A percentile compares a stretch with the other conserved stretches of the same genome.
Evolutionary conservation across 1,284 basidiomycete species (phyloP).

Genomic region (Vanrija humicola): DNA sequence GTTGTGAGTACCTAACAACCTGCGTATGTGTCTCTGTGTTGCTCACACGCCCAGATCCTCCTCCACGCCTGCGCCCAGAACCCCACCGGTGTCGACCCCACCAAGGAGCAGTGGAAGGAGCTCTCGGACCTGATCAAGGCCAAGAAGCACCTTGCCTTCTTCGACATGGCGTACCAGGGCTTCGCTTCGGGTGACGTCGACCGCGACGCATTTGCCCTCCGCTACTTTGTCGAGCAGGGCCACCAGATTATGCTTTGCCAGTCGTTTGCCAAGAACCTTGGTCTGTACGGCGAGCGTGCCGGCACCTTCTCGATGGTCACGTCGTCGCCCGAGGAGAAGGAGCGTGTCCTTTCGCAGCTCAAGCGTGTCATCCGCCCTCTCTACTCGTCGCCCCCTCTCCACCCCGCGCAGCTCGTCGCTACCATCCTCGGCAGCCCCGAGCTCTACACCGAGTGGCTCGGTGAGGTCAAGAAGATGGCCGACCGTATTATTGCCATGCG

Average conservation of each 20-base stretch:
- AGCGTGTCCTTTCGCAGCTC: conserved; percentile 84
- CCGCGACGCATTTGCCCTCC: conserved; percentile 89
- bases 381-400: conserved; percentile 97
- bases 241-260: conserved; percentile 84
- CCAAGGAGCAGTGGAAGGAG: conserved; percentile 85
- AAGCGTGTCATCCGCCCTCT: conserved; percentile 96
- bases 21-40: neutral
- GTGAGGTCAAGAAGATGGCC: conserved; percentile 91
- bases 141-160: conserved; percentile 58
- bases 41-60: conserved; percentile 38
- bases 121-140: conserved; percentile 78
- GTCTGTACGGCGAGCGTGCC: conserved; percentile 94
- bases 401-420: conserved; percentile 78
- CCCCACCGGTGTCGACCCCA: conserved; percentile 96
- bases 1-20: conserved; percentile 28
- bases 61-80: conserved; percentile 68
- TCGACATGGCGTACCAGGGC: conserved; percentile 83
- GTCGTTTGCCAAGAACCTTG: conserved; percentile 99
- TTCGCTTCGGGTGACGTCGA: conserved; percentile 86
- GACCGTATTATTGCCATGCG: conserved; percentile 96
- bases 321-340: conserved; percentile 72
- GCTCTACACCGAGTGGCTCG: conserved; percentile 83
- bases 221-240: conserved; percentile 86
- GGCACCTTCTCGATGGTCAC: conserved; percentile 88
- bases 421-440: conserved; percentile 72